A percentile compares a stretch with the other conserved stretches of the same genome.
Conservation (phyloP, 192 early-diverging fungal genomes). For the Entomortierella parvispora region DNA sequence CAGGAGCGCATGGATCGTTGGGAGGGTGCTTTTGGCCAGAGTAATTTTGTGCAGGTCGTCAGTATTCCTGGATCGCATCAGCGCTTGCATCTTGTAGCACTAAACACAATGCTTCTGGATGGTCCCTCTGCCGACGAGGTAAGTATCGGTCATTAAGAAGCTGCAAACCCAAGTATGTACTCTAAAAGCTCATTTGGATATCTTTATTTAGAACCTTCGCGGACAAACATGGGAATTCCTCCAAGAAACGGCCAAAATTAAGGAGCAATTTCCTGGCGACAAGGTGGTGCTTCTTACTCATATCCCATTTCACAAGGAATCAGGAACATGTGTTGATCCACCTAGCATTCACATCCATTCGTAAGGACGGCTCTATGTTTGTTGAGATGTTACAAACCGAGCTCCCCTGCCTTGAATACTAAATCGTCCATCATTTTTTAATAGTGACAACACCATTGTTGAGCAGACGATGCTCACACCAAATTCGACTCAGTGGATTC, state of each 20-base stretch:
- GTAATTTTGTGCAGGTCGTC: conserved; percentile 49
- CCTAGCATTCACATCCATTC: conserved; percentile 50
- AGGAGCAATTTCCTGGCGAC: conserved; percentile 31
- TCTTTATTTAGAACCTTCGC: conserved; percentile 50
- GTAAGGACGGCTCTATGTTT: too few relatives aligned
- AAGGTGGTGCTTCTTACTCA: conserved; percentile 67
- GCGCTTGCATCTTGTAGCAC: conserved; percentile 31
- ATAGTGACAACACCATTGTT: conserved; percentile 48
- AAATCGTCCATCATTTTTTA: neutral
- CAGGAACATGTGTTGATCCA: conserved; percentile 60
- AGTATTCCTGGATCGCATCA: conserved; percentile 2
- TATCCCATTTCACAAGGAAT: conserved; percentile 69
- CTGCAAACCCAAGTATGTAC: too few relatives aligned
- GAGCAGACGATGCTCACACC: conserved; percentile 71
- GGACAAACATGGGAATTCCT: conserved; percentile 66
- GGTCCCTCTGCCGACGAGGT: conserved; percentile 56
- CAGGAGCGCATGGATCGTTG: conserved; percentile 61
- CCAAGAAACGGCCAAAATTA: conserved; percentile 43
- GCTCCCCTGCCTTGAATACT: too few relatives aligned
- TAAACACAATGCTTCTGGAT: conserved; percentile 56
- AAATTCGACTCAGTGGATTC: conserved; percentile 62
- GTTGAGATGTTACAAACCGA: too few relatives aligned
- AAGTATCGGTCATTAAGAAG: conserved; percentile 1
- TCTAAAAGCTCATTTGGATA: neutral
- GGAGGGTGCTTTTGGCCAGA: conserved; percentile 63